Evolutionary conservation across 805 yeast genomes (phyloP).

Genomic region (Barnettozyma sp.): DNA sequence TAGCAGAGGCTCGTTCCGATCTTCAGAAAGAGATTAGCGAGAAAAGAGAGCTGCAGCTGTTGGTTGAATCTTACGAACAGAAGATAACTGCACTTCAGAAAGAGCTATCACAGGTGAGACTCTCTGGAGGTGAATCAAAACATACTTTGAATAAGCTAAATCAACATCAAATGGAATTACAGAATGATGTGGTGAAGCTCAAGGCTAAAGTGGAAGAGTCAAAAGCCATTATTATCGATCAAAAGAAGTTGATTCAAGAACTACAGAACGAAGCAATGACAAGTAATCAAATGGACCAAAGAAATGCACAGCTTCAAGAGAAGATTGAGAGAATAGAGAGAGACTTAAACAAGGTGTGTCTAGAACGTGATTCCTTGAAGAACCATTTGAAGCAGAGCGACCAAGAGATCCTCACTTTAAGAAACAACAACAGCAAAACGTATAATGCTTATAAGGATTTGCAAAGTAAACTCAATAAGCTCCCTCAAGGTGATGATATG

Average conservation of each 20-base stretch:
- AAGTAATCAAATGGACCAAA: conserved; percentile 14
- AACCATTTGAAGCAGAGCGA: conserved; percentile 19
- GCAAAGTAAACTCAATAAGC: conserved; percentile 11
- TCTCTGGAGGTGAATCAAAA: conserved; percentile 6
- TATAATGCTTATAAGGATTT: conserved; percentile 19
- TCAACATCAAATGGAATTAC: conserved; percentile 11
- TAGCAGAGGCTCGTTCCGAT: conserved; percentile 1
- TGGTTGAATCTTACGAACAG: conserved; percentile 10
- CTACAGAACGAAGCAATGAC: conserved; percentile 18
- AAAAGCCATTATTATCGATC: conserved; percentile 19
- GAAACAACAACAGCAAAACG: conserved; percentile 28
- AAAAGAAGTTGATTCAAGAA: conserved; percentile 20
- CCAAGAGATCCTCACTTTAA: conserved; percentile 19
- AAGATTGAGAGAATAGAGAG: conserved; percentile 26
- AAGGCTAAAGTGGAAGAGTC: conserved; percentile 16
- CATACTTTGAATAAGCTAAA: conserved; percentile 11
- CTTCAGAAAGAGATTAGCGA: conserved; percentile 5
- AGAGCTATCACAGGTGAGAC: conserved; percentile 9
- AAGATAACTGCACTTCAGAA: conserved; percentile 9
- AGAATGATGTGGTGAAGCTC: conserved; percentile 13
- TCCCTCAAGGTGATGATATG: conserved; percentile 8
- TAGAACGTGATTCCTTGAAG: conserved; percentile 24
- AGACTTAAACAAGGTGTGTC: conserved; percentile 18
- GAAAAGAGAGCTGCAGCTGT: conserved; percentile 3
- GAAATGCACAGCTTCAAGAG: conserved; percentile 11